Evolutionary conservation across 1,139 yeast genomes (phyloP), one percentile per base, ranked within the genome.

Genomic region (Candida sp.): DNA sequence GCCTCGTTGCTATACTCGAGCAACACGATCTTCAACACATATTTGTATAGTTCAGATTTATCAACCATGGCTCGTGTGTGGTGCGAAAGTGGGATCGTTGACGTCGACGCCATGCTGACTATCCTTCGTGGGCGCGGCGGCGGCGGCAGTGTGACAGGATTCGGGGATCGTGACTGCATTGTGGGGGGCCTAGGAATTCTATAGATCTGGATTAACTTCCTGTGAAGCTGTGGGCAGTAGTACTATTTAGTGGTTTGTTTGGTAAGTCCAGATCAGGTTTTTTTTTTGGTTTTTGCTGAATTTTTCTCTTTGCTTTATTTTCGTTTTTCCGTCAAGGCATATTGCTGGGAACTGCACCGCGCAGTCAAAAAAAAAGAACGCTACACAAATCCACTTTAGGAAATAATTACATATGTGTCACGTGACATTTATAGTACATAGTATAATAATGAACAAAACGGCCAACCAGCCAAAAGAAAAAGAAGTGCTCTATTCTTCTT

Each of bases 1-100:
- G 86, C 86, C 61, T 84, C 88, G 54, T 78, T 81, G 51, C 78
- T 68, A 59, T 85, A 83, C 53, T 83, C 86, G 12, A 84, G 64
- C n/a, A 85, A 63, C 8, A 83, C 58, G 4, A 81, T 68, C 59
- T 81, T 82, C 40, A 85, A 59, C 3, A 78, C 73, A 22, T 73
- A 65, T 47, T 74, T 76, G 53, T 80, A 79, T 31, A 79, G 61
- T 39, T 54, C 57, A 5, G 50, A 42, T 22, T 38, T 35, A 42
- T 47, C 48, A 27, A 48, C 47, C 27, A 35, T 42, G 22, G 48
- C 8, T 11, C 28, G 35, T 5, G 33, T 9, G 5, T 32, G 43
- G 23, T 30, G 46, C 31, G 38, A 11, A 23, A 35, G 32, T 8
- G 35, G 33, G n/a, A 39, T 39, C 5, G 44, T 45, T 22, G 48